Evolutionary conservation across 2,329 filamentous ascomycete species (phyloP).

Genomic region (Exophiala phaeomuriformis): DNA sequence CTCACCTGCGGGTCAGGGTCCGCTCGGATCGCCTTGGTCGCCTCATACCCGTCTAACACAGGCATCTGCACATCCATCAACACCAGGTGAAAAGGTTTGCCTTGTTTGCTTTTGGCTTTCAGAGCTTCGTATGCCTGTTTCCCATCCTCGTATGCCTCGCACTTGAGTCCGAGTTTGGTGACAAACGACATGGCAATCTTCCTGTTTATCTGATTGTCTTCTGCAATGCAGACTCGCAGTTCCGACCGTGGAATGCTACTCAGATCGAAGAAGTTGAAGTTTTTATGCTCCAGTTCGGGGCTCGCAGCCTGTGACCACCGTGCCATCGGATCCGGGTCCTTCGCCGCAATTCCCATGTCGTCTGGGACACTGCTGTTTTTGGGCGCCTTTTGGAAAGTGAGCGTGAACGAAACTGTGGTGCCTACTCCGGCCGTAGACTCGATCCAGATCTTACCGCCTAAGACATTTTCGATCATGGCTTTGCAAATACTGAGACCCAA

Average conservation of each 20-base stretch:
- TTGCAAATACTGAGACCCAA: slow-evolving; percentile 61
- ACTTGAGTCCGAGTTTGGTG: slow-evolving; percentile 65
- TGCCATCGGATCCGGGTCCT: slow-evolving; percentile 49
- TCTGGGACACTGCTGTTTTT: slow-evolving; percentile 48
- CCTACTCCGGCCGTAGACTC: slow-evolving; percentile 48
- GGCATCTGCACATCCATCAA: slow-evolving; percentile 47
- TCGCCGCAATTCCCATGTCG: slow-evolving; percentile 36
- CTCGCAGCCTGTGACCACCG: slow-evolving; percentile 47
- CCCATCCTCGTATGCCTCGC: slow-evolving; percentile 85
- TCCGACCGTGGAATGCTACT: slow-evolving; percentile 67
- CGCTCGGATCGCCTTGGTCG: slow-evolving; percentile 41
- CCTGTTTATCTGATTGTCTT: slow-evolving; percentile 56
- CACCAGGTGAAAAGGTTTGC: slow-evolving; percentile 39
- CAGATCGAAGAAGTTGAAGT: slow-evolving; percentile 55
- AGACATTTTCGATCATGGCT: slow-evolving; percentile 52
- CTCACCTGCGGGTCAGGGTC: slow-evolving; percentile 70
- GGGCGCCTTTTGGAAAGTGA: slow-evolving; percentile 79
- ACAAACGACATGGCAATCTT: slow-evolving; percentile 41
- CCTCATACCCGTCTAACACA: slow-evolving; percentile 44
- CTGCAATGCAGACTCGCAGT: slow-evolving; percentile 82
- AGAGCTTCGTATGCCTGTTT: slow-evolving; percentile 41
- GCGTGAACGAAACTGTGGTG: slow-evolving; percentile 60
- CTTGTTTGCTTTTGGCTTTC: slow-evolving; percentile 28
- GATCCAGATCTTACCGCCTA: slow-evolving; percentile 56
- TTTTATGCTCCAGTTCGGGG: slow-evolving; percentile 37